Evolutionary conservation across 2,329 filamentous ascomycete genomes (phyloP).

Genomic region (Apiospora marii): DNA sequence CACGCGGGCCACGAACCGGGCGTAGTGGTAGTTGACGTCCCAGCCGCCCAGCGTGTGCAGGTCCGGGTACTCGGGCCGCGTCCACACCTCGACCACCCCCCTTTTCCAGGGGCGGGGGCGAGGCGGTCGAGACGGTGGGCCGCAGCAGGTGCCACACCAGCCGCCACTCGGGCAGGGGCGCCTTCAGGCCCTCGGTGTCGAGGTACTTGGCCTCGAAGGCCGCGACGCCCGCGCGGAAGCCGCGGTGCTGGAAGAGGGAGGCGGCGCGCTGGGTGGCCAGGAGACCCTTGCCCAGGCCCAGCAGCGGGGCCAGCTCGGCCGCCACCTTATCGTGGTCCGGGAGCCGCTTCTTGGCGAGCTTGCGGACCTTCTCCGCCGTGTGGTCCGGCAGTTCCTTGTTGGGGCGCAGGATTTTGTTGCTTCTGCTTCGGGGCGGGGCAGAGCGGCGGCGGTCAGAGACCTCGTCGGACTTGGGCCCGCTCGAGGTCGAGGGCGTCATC

Average conservation of each 20-base stretch:
- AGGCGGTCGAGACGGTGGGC: neutral
- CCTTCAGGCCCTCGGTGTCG: neutral
- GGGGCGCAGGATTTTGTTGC: neutral
- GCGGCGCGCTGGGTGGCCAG: neutral
- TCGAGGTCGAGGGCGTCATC: neutral
- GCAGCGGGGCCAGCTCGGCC: neutral
- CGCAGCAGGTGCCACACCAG: neutral
- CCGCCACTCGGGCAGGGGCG: conserved; percentile 4
- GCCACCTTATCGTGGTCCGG: conserved; percentile 9
- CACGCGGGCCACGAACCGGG: conserved; percentile 1
- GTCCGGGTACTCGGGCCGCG: conserved; percentile 9
- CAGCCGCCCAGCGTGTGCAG: neutral
- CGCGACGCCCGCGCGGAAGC: neutral
- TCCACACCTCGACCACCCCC: neutral
- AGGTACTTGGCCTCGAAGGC: neutral
- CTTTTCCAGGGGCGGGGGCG: too few species aligned
- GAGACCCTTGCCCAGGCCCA: neutral
- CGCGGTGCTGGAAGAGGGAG: neutral
- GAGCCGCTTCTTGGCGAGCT: neutral
- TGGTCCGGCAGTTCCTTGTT: neutral
- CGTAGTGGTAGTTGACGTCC: conserved; percentile 24
- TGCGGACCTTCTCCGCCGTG: neutral
- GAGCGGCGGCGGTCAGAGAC: neutral
- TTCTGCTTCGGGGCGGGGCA: too few species aligned
- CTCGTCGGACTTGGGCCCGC: neutral